phyloP scores from a whole-genome alignment of 495 filamentous ascomycete species.

The Penicillium waksmanii region DNA sequence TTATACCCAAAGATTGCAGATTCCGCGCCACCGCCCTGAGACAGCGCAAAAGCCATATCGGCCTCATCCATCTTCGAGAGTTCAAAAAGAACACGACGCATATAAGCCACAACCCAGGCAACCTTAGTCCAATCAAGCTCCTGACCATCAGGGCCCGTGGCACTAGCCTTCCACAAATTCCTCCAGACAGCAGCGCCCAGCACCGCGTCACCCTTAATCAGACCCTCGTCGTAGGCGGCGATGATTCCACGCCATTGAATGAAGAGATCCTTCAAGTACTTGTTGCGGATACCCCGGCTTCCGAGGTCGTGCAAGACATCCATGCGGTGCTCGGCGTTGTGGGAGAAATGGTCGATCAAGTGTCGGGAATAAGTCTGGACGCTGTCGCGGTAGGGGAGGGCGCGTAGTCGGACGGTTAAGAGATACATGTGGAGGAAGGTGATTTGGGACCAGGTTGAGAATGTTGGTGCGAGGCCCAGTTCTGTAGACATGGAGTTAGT shows the following conservation, averaged over 20 bases:
- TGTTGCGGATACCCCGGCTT: constrained; percentile 68
- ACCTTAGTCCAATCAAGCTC: constrained; percentile 73
- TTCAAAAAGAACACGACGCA: constrained; percentile 66
- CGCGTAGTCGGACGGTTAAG: constrained; percentile 81
- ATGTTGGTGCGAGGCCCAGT: constrained; percentile 75
- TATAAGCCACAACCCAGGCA: constrained; percentile 77
- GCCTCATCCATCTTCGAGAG: constrained; percentile 68
- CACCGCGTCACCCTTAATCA: constrained; percentile 81
- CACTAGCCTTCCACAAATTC: constrained; percentile 79
- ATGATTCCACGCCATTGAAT: constrained; percentile 87
- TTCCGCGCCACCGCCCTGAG: constrained; percentile 20
- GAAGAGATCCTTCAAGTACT: constrained; percentile 90
- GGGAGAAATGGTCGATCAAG: constrained; percentile 90
- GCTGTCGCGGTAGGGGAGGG: constrained; percentile 63
- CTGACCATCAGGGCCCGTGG: constrained; percentile 38
- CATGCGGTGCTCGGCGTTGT: constrained; percentile 88
- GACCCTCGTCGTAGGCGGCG: constrained; percentile 84
- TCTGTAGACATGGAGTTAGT: constrained; percentile 26
- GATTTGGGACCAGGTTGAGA: constrained; percentile 93
- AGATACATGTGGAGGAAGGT: constrained; percentile 97
- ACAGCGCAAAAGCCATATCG: constrained; percentile 45
- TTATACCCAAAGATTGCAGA: constrained; percentile 39
- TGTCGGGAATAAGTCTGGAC: constrained; percentile 70
- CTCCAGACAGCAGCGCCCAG: constrained; percentile 89
- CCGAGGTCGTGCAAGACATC: constrained; percentile 68